These are phyloP conservation scores for Trametes cubensis DNA, from an alignment of 768 basidiomycete species.

Conservation along the genomic window DNA sequence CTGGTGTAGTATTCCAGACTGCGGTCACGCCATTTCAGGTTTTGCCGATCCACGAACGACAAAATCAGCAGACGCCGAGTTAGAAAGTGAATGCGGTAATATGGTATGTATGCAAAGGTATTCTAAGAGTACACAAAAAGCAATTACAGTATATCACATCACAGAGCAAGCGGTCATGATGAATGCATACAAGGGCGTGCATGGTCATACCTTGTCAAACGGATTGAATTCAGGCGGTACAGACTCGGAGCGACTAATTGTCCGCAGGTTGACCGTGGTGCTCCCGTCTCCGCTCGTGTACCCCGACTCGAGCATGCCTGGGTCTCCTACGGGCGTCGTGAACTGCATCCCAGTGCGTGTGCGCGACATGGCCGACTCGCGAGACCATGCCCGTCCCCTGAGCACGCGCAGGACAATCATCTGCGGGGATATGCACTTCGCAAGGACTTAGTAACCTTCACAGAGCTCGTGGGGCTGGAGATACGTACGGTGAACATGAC, in stretches of 20 bases:
- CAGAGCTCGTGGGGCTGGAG: too few relatives aligned
- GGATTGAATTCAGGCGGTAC: background rate
- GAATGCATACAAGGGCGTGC: background rate
- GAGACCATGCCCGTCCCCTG: conserved; percentile 12
- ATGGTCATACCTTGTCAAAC: background rate
- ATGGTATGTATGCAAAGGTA: background rate
- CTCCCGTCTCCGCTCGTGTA: background rate
- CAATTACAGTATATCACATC: background rate
- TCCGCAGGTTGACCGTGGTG: conserved; percentile 2
- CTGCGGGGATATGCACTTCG: conserved; percentile 22
- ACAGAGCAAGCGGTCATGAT: background rate
- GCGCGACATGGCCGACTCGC: background rate
- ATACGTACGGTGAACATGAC: conserved; percentile 41
- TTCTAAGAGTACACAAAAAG: background rate
- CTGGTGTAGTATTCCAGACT: too few relatives aligned
- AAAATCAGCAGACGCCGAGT: too few relatives aligned
- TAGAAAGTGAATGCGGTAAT: background rate
- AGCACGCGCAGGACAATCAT: conserved; percentile 24
- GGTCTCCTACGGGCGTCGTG: background rate
- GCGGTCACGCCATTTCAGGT: too few relatives aligned
- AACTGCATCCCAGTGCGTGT: background rate
- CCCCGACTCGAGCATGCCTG: background rate
- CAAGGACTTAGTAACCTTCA: background rate
- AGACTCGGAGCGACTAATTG: background rate
- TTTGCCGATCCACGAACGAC: too few relatives aligned